phyloP scores from a whole-genome alignment of 129 eudicot species.

The Arctium lappa region DNA sequence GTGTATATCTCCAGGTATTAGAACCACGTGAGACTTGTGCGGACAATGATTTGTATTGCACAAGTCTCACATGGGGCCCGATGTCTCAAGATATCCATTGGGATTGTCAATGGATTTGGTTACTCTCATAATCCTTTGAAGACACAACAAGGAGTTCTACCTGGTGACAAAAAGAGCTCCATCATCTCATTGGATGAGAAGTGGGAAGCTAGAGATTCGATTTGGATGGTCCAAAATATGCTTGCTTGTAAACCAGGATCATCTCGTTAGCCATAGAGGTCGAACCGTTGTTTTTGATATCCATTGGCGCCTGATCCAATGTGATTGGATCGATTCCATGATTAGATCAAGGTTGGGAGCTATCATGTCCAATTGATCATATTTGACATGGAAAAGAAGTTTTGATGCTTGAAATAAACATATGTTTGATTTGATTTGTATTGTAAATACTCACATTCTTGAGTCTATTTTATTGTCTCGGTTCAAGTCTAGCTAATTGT shows the following conservation, averaged over 20 bases:
- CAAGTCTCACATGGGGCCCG: not conserved
- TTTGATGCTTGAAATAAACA: not conserved
- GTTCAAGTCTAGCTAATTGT: too few relatives aligned
- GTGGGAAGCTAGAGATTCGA: slow-evolving; percentile 10
- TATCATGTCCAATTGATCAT: not conserved
- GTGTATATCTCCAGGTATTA: slow-evolving; percentile 10
- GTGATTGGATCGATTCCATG: not conserved
- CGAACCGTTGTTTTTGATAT: not conserved
- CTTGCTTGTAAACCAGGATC: not conserved
- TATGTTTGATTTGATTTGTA: not conserved
- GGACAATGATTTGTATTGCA: not conserved
- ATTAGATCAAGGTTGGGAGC: not conserved
- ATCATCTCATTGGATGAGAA: not conserved
- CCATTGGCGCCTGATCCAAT: not conserved
- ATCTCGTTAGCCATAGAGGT: not conserved
- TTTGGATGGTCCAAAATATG: not conserved
- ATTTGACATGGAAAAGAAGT: not conserved
- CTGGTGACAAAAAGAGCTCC: not conserved
- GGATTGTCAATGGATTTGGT: not conserved
- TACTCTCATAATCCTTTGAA: not conserved
- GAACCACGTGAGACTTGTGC: slow-evolving; percentile 13
- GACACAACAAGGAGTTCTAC: not conserved
- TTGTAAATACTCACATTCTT: not conserved
- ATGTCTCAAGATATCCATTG: slow-evolving; percentile 2
- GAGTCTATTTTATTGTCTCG: too few relatives aligned